A percentile compares a stretch with the other conserved stretches of the same genome.
Conservation (phyloP, 2,329 filamentous ascomycete species). For the Sclerotinia nivalis region DNA sequence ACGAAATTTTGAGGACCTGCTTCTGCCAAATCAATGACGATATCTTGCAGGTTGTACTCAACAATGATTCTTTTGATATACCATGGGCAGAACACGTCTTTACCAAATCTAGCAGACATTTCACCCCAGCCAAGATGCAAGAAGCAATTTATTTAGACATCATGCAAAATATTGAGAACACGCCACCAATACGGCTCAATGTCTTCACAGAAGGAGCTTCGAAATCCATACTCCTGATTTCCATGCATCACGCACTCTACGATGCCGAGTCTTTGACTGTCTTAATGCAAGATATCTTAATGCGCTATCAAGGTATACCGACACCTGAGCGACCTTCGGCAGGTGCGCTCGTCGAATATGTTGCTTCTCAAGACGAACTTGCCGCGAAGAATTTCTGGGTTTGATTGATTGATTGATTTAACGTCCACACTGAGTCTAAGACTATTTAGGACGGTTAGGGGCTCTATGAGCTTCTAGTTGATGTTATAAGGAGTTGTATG, state of each 20-base stretch:
- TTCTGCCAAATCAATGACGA: slow-evolving; percentile 15
- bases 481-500: too few relatives aligned
- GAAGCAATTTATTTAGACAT: neutral
- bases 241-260: slow-evolving; percentile 50
- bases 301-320: neutral
- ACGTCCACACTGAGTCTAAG: too few relatives aligned
- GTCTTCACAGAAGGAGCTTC: neutral
- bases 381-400: slow-evolving; percentile 5
- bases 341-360: neutral
- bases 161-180: slow-evolving; percentile 2
- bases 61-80: neutral
- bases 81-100: slow-evolving; percentile 4
- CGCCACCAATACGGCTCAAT: slow-evolving; percentile 5
- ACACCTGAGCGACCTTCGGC: neutral
- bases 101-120: neutral
- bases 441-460: too few relatives aligned
- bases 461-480: too few relatives aligned
- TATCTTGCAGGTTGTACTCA: slow-evolving; percentile 15
- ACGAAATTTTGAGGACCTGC: slow-evolving; percentile 25
- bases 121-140: neutral
- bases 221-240: slow-evolving; percentile 5
- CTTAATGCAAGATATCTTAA: slow-evolving; percentile 3
- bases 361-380: neutral
- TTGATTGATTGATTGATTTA: too few relatives aligned
- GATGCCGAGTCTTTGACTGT: slow-evolving; percentile 40